Conservation (phyloP, 106 monocot species). For the Agapanthus africanus region DNA sequence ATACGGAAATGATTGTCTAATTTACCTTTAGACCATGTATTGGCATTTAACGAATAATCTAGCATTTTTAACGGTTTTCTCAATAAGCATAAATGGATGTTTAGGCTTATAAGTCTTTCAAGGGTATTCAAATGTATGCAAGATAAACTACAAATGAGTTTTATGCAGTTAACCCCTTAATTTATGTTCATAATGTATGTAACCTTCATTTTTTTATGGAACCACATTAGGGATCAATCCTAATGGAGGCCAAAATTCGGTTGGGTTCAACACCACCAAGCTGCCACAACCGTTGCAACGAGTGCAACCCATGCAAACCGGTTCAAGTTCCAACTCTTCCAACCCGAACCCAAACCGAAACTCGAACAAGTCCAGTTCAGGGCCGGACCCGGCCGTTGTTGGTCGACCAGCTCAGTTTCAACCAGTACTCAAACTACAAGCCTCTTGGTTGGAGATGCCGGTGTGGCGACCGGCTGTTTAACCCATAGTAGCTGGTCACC, state of each 20-base stretch:
- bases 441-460: conserved; percentile 88
- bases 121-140: too few relatives aligned
- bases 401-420: conserved; percentile 26
- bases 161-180: too few relatives aligned
- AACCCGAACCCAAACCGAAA: conserved; percentile 17
- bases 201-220: conserved; percentile 28
- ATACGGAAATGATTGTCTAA: too few relatives aligned
- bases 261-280: conserved; percentile 87
- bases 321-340: conserved; percentile 81
- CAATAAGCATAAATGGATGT: too few relatives aligned
- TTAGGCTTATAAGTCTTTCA: too few relatives aligned
- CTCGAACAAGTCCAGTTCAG: conserved; percentile 38
- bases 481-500: conserved; percentile 23
- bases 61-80: too few relatives aligned
- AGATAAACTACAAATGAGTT: too few relatives aligned
- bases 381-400: background rate
- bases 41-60: too few relatives aligned
- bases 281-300: conserved; percentile 83
- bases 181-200: background rate
- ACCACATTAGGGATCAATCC: conserved; percentile 19
- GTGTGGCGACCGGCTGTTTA: conserved; percentile 56
- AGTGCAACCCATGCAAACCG: conserved; percentile 81
- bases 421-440: conserved; percentile 72
- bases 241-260: conserved; percentile 40
- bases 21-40: too few relatives aligned